These are phyloP conservation scores for Paraurostyla sp. DNA, from an alignment of 73 alveolate genomes.

Conservation along the genomic window DNA sequence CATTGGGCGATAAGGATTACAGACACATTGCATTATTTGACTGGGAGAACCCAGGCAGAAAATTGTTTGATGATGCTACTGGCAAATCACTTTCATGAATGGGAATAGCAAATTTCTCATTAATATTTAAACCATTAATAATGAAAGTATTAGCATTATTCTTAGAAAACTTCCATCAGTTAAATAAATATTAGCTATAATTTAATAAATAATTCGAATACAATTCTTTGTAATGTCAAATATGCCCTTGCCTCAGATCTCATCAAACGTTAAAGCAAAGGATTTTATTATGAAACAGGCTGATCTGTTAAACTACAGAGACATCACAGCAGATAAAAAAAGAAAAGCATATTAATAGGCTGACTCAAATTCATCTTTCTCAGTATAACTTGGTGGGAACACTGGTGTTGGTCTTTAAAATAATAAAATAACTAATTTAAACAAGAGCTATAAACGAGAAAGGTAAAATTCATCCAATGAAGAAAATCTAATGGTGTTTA, in stretches of 20 bases:
- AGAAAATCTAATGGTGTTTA: no score
- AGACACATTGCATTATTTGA: conserved; percentile 71
- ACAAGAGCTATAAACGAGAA: no score
- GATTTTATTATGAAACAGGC: not conserved
- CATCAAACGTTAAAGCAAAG: not conserved
- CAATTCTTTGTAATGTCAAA: not conserved
- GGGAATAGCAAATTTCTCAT: not conserved
- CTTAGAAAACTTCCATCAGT: no score
- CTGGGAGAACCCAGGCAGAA: conserved; percentile 74
- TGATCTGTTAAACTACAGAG: not conserved
- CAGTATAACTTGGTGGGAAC: no score
- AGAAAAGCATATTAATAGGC: not conserved
- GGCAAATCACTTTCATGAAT: conserved; percentile 71
- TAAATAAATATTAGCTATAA: no score
- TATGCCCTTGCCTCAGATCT: not conserved
- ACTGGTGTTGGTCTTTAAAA: no score
- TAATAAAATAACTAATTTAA: no score
- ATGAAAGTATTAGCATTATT: no score
- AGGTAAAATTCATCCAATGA: no score
- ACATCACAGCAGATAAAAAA: not conserved
- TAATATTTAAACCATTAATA: conserved; percentile 4
- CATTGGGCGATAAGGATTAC: conserved; percentile 64
- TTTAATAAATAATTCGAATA: no score
- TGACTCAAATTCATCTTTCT: not conserved
- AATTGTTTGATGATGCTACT: conserved; percentile 67